phyloP scores from a whole-genome alignment of 2,329 filamentous ascomycete genomes.

The Aspergillus puulaauensis region DNA sequence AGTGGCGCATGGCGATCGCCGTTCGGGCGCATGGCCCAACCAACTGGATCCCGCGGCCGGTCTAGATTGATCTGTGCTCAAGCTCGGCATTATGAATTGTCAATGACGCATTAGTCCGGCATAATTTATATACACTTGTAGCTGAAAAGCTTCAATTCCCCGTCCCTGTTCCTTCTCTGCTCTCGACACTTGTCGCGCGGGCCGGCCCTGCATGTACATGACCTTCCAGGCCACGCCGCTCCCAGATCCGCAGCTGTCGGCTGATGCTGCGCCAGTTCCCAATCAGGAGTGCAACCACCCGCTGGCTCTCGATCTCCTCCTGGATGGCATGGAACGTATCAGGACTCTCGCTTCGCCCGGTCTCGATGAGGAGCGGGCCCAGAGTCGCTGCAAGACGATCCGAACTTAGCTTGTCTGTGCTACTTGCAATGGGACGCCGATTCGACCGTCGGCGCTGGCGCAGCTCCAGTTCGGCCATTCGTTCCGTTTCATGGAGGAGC shows the following conservation, averaged over 20 bases:
- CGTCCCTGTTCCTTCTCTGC: not conserved
- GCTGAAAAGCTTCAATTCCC: not conserved
- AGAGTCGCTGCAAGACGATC: slow-evolving; percentile 33
- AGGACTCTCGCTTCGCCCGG: slow-evolving; percentile 8
- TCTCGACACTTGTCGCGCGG: not conserved
- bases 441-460: slow-evolving; percentile 15
- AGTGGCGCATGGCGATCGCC: not conserved
- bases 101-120: not conserved
- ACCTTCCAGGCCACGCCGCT: slow-evolving; percentile 13
- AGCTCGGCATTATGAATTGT: not conserved
- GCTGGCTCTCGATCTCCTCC: slow-evolving; percentile 26
- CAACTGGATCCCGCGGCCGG: not conserved
- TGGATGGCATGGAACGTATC: slow-evolving; percentile 19
- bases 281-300: slow-evolving; percentile 35
- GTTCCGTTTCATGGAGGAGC: slow-evolving; percentile 29
- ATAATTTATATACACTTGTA: not conserved
- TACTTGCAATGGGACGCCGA: slow-evolving; percentile 21
- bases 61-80: not conserved
- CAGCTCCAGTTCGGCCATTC: slow-evolving; percentile 18
- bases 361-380: slow-evolving; percentile 32
- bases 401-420: slow-evolving; percentile 24
- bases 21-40: not conserved
- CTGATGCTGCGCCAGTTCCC: slow-evolving; percentile 37
- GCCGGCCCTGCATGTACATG: not conserved
- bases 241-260: slow-evolving; percentile 33